Conservation (phyloP, 768 basidiomycete species). For the Tricholoma sp. region DNA sequence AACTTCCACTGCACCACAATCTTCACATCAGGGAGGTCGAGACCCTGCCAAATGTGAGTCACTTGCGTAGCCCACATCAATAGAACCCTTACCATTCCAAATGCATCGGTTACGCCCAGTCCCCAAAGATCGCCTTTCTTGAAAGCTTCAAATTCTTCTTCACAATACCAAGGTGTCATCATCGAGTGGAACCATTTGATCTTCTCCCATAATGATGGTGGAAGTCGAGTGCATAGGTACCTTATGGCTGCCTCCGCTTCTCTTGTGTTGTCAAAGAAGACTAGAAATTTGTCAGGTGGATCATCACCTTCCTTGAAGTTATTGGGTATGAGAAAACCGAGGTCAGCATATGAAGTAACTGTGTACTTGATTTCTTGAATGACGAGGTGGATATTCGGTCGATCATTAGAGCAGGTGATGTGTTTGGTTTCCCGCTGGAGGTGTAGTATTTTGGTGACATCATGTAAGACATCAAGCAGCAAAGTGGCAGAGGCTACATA, state of each 20-base stretch:
- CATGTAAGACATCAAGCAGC: slow-evolving; percentile 15
- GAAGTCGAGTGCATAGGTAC: slow-evolving; percentile 12
- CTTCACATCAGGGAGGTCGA: background rate
- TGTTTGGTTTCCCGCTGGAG: slow-evolving; percentile 12
- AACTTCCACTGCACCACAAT: background rate
- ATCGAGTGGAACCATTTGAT: slow-evolving; percentile 24
- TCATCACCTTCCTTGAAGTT: slow-evolving; percentile 3
- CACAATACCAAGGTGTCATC: slow-evolving; percentile 22
- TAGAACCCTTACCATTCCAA: slow-evolving; percentile 24
- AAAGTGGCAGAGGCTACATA: slow-evolving; percentile 30
- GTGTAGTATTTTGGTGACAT: slow-evolving; percentile 17
- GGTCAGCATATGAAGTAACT: slow-evolving; percentile 17
- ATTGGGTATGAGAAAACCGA: slow-evolving; percentile 12
- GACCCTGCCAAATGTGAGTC: background rate
- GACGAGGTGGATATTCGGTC: slow-evolving; percentile 25
- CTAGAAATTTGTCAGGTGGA: slow-evolving; percentile 16
- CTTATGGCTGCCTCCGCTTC: slow-evolving; percentile 10
- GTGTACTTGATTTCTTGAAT: slow-evolving; percentile 20
- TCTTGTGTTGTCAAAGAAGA: slow-evolving; percentile 23
- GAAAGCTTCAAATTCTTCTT: slow-evolving; percentile 10
- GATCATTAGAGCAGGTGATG: slow-evolving; percentile 24
- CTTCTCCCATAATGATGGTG: slow-evolving; percentile 8
- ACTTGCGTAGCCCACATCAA: background rate
- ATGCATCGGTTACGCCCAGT: slow-evolving; percentile 20
- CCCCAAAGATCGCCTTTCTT: slow-evolving; percentile 10